Percentiles rank a stretch among this genome's conserved stretches.
These are phyloP conservation scores for Cyanidioschyzon merolae DNA, from an alignment of 23 red algal genomes.

Conservation along the genomic window DNA sequence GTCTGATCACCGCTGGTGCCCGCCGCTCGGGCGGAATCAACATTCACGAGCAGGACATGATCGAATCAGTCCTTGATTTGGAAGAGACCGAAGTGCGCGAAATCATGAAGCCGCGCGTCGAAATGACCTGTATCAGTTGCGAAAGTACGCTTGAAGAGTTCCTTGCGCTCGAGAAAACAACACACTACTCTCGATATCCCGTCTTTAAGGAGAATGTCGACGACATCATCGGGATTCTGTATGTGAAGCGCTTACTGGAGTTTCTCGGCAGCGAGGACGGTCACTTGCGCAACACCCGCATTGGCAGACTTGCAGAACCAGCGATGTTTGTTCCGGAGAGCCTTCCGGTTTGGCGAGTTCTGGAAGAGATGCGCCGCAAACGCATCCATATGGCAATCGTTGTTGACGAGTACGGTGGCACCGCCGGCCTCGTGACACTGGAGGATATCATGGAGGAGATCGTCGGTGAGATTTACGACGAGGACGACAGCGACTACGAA, in stretches of 20 bases:
- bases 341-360: slow-evolving; percentile 76
- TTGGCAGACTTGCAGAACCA: slow-evolving; percentile 67
- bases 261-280: slow-evolving; percentile 32
- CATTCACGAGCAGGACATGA: slow-evolving; percentile 87
- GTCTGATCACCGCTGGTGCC: slow-evolving; percentile 89
- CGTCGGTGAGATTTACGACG: slow-evolving; percentile 98
- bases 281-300: slow-evolving; percentile 30
- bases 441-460: slow-evolving; percentile 99
- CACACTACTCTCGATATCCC: slow-evolving; percentile 84
- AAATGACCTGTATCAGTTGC: slow-evolving; percentile 50
- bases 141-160: slow-evolving; percentile 38
- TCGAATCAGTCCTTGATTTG: slow-evolving; percentile 78
- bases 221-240: slow-evolving; percentile 78
- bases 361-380: slow-evolving; percentile 89
- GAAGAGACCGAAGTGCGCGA: slow-evolving; percentile 85
- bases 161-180: slow-evolving; percentile 47
- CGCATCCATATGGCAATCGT: slow-evolving; percentile 93
- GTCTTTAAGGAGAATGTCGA: slow-evolving; percentile 68
- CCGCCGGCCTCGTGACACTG: slow-evolving; percentile 82
- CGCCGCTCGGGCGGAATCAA: slow-evolving; percentile 85
- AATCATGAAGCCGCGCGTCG: slow-evolving; percentile 91
- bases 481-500: slow-evolving; percentile 83
- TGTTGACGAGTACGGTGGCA: slow-evolving; percentile 98
- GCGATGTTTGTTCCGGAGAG: slow-evolving; percentile 91
- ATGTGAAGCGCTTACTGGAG: slow-evolving; percentile 62